Evolutionary conservation across 805 yeast genomes (phyloP).

Genomic region (Yarrowia keelungensis): DNA sequence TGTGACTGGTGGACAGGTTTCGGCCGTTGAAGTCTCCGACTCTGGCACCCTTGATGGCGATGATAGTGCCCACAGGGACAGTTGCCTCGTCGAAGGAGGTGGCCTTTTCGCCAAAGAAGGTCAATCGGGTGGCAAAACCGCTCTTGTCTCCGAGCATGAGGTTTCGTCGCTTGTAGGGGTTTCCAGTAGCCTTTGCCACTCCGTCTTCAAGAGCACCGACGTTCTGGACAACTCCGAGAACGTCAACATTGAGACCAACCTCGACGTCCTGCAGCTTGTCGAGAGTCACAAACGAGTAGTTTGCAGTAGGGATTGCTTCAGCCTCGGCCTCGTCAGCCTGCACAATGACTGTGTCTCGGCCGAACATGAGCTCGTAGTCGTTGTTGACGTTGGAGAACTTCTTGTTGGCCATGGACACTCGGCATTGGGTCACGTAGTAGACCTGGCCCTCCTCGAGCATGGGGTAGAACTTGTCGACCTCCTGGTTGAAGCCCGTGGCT

Average conservation of each 20-base stretch:
- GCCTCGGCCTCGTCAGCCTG: constrained; percentile 65
- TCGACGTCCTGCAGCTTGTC: constrained; percentile 70
- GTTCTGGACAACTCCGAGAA: constrained; percentile 81
- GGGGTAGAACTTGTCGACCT: constrained; percentile 79
- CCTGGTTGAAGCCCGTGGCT: constrained; percentile 91
- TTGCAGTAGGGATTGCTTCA: constrained; percentile 73
- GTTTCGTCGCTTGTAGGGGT: constrained; percentile 92
- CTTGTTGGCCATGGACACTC: constrained; percentile 82
- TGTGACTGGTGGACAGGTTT: constrained; percentile 76
- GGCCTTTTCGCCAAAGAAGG: constrained; percentile 92
- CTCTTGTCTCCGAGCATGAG: constrained; percentile 85
- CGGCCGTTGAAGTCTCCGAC: constrained; percentile 90
- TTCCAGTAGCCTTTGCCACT: constrained; percentile 85
- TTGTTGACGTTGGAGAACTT: constrained; percentile 83
- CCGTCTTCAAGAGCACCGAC: constrained; percentile 79
- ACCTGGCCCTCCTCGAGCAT: constrained; percentile 86
- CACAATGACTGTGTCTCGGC: constrained; percentile 76
- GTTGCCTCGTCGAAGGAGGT: constrained; percentile 69
- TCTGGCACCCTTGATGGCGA: constrained; percentile 90
- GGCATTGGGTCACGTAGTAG: constrained; percentile 80
- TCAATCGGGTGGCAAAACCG: constrained; percentile 74
- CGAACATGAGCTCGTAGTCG: constrained; percentile 86
- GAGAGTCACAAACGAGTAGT: constrained; percentile 76
- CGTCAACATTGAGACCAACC: constrained; percentile 78
- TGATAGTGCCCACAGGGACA: constrained; percentile 57